Percentiles rank a stretch among this genome's conserved stretches.
Conservation (phyloP, 306 rosid species). For the Luffa acutangula region DNA sequence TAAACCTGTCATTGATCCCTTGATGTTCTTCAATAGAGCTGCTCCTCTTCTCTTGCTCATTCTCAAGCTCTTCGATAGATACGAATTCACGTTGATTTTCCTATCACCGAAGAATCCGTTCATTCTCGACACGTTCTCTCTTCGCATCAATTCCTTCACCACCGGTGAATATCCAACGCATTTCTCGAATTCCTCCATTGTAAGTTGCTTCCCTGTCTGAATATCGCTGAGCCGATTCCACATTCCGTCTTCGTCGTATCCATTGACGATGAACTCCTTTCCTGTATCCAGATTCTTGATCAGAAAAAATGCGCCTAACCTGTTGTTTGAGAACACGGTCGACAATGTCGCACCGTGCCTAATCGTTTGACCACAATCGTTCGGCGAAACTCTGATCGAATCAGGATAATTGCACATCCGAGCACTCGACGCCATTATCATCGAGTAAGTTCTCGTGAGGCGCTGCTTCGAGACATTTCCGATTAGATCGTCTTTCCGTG, state of each 20-base stretch:
- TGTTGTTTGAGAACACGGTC: conserved; percentile 3
- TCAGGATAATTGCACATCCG: not conserved
- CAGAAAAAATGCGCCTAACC: conserved; percentile 48
- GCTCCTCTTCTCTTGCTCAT: conserved; percentile 67
- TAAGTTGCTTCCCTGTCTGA: conserved; percentile 70
- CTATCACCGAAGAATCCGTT: conserved; percentile 8
- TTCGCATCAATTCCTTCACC: conserved; percentile 63
- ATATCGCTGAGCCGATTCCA: conserved; percentile 75
- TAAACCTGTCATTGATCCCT: conserved; percentile 49
- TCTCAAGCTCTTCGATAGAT: conserved; percentile 47
- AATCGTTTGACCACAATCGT: not conserved
- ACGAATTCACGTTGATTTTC: conserved; percentile 23
- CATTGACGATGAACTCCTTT: conserved; percentile 70
- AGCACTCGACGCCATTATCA: conserved; percentile 7
- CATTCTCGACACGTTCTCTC: conserved; percentile 20
- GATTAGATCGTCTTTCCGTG: conserved; percentile 34
- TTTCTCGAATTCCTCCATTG: conserved; percentile 75
- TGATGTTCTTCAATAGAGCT: conserved; percentile 55
- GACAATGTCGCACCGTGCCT: conserved; percentile 5
- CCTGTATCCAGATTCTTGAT: conserved; percentile 80
- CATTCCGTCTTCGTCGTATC: conserved; percentile 48
- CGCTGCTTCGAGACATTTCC: conserved; percentile 54
- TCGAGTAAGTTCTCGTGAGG: conserved; percentile 36
- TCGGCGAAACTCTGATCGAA: conserved; percentile 10
- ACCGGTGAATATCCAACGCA: conserved; percentile 52